These are phyloP conservation scores for Sporothrix schenckii DNA, from an alignment of 2,329 filamentous ascomycete species.

Conservation along the genomic window DNA sequence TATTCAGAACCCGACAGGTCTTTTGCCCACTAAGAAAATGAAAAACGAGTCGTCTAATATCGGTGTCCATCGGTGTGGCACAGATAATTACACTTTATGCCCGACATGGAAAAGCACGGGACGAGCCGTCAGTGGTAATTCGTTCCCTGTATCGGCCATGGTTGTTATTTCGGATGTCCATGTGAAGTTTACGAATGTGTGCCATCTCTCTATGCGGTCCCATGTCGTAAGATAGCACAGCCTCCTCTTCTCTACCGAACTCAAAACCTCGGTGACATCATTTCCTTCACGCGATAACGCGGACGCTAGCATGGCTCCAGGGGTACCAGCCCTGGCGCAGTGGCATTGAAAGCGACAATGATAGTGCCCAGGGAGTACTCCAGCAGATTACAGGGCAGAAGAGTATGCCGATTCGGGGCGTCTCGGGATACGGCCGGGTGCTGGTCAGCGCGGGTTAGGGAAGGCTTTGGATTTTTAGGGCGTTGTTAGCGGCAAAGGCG, in stretches of 20 bases:
- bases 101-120: not conserved
- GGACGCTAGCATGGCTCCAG: slow-evolving; percentile 14
- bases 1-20: too few relatives aligned
- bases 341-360: not conserved
- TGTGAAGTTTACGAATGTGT: not conserved
- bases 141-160: not conserved
- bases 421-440: slow-evolving; percentile 1
- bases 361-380: not conserved
- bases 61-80: not conserved
- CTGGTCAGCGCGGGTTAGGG: slow-evolving; percentile 5
- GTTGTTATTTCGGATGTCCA: not conserved
- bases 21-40: too few relatives aligned
- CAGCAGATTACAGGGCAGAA: not conserved
- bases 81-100: not conserved
- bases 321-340: not conserved
- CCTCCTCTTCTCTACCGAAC: too few relatives aligned
- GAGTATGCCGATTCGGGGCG: not conserved
- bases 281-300: not conserved
- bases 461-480: not conserved
- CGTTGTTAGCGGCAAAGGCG: not conserved
- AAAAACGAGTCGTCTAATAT: not conserved
- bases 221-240: too few relatives aligned
- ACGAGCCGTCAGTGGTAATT: not conserved
- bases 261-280: slow-evolving; percentile 18
- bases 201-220: not conserved